Base-by-base conservation (phyloP, 257 asterid species). In the Gynochthodes officinalis region DNA sequence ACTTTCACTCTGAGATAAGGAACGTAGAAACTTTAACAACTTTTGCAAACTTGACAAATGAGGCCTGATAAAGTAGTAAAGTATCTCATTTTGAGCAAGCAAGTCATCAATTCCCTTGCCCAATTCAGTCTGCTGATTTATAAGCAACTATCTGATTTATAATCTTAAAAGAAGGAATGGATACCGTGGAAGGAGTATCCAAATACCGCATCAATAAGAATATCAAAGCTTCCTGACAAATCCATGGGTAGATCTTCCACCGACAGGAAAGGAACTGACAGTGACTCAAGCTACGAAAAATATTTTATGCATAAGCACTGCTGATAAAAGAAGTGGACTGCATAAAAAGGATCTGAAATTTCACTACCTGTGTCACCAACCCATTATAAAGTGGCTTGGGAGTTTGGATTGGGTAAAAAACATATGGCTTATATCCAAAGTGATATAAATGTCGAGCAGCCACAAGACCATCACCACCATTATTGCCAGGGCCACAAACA, bases 391-490 rank as follows among this genome's bases (percentile, higher is more conserved):
- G 93, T 77, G 93, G 78, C 79, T 89, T 90, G 32, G 85, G 81
- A 28, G 98, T 86, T 71, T 85, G 96, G 78, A 90, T 87, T 35
- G 98, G 97, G 79, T 93, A 93, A 80, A 93, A 93, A 67, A 93
- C 68, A 77, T 50, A 80, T 25, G 89, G 95, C 76, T 84, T 84
- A 68, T 86, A 93, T 13, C 98, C 97, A 72, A 93, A 93, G 81
- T 89, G 97, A 80, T 84, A 80, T 81, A 93, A 85, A 84, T 90
- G 98, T 59, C 98, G 96, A 79, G 96, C 97, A 70, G 93, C 98
- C 13, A 93, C 98, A 75, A 93, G 96, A 60, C 98, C 97, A 82
- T 93, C 96, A n/a, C 96, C 98, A 21, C 97, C 97, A 79, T 93
- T 93, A 78, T 93, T 93, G 42, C 98, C 98, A 6, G 98, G 96